These are phyloP conservation scores for Sporobolomyces pararoseus DNA, from an alignment of 768 basidiomycete genomes.

Conservation along the genomic window DNA sequence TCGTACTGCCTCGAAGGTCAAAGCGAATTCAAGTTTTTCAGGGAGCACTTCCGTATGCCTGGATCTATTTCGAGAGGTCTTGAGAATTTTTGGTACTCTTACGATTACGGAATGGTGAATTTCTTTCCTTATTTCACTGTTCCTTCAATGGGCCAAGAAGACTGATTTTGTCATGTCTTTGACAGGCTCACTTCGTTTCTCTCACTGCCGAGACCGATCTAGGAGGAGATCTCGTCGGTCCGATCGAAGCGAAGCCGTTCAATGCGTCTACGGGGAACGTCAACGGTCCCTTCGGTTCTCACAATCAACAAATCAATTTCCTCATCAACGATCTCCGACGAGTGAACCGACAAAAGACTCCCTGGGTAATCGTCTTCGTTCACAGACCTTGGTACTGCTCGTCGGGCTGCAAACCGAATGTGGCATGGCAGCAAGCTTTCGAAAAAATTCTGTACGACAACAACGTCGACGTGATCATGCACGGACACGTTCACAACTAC, in stretches of 20 bases:
- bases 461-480: slow-evolving; percentile 4
- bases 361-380: slow-evolving; percentile 44
- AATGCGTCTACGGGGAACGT: slow-evolving; percentile 10
- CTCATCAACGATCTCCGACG: slow-evolving; percentile 43
- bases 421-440: slow-evolving; percentile 44
- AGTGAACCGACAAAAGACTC: slow-evolving; percentile 44
- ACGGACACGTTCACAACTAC: slow-evolving; percentile 15
- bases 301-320: slow-evolving; percentile 39
- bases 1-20: slow-evolving; percentile 24
- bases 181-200: slow-evolving; percentile 42
- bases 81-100: slow-evolving; percentile 46
- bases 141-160: neutral
- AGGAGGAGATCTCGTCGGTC: slow-evolving; percentile 25
- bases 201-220: slow-evolving; percentile 45
- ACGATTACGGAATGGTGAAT: slow-evolving; percentile 5
- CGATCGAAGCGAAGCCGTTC: slow-evolving; percentile 19
- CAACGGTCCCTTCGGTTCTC: slow-evolving; percentile 36
- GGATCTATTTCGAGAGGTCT: slow-evolving; percentile 35
- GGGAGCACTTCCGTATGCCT: slow-evolving; percentile 44
- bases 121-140: neutral
- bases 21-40: slow-evolving; percentile 8
- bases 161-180: neutral
- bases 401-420: neutral
- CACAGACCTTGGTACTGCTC: slow-evolving; percentile 40
- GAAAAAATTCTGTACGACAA: slow-evolving; percentile 45